Conservation (phyloP, 805 yeast species). For the Blastobotrys attinorum region DNA sequence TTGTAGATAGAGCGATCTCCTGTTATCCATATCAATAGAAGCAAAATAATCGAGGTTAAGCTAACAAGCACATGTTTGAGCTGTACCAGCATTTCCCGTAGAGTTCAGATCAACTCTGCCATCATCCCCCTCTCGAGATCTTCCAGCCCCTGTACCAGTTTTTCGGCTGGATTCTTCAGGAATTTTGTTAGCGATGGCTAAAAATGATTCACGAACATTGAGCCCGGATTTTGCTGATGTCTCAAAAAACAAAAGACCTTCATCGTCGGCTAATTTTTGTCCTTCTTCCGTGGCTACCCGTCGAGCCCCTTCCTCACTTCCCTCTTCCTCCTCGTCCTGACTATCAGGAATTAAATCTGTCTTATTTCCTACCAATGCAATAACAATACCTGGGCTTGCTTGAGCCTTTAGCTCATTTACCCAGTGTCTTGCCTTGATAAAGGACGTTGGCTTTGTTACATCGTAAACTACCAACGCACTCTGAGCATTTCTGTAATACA, state of each 20-base stretch:
- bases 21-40: no score
- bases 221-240: conserved; percentile 87
- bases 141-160: conserved; percentile 11
- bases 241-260: conserved; percentile 83
- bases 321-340: conserved; percentile 20
- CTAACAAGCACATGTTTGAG: conserved; percentile 12
- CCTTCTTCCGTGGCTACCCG: conserved; percentile 87
- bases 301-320: conserved; percentile 42
- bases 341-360: conserved; percentile 59
- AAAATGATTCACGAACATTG: conserved; percentile 85
- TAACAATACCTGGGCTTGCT: conserved; percentile 83
- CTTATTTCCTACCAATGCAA: conserved; percentile 93
- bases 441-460: conserved; percentile 88
- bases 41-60: no score
- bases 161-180: conserved; percentile 40
- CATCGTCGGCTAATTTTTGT: conserved; percentile 78
- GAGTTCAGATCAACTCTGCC: conserved; percentile 2
- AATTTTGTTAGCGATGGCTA: conserved; percentile 81
- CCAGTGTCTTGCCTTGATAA: conserved; percentile 97
- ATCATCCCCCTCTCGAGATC: conserved; percentile 9
- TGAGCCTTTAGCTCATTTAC: conserved; percentile 92
- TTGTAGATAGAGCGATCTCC: no score
- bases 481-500: conserved; percentile 96
- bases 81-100: background rate
- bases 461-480: conserved; percentile 96